A percentile compares a stretch with the other conserved stretches of the same genome.
Evolutionary conservation across 129 eudicot genomes (phyloP).

Genomic region (Lactuca sativa): DNA sequence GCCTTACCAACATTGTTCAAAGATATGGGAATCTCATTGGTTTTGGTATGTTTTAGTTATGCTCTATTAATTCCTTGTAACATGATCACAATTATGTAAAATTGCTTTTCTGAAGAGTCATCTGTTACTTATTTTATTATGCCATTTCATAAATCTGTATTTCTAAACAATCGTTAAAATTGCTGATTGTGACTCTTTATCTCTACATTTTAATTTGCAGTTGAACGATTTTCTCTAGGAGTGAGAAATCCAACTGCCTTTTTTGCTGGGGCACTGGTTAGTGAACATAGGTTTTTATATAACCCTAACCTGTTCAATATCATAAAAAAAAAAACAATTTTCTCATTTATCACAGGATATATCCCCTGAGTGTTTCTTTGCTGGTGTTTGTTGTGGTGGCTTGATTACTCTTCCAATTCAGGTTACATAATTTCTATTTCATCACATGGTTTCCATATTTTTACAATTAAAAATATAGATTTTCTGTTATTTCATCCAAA

Average conservation of each 20-base stretch:
- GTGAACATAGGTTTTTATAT: constrained; percentile 22
- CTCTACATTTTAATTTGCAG: constrained; percentile 49
- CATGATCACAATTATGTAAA: too few relatives aligned
- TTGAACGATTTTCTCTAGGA: constrained; percentile 93
- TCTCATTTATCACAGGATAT: constrained; percentile 55
- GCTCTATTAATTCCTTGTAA: background rate
- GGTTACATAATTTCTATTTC: constrained; percentile 41
- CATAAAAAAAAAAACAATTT: constrained; percentile 10
- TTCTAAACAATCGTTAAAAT: background rate
- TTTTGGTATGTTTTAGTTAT: constrained; percentile 55
- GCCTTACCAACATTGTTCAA: constrained; percentile 50
- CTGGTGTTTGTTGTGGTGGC: constrained; percentile 97
- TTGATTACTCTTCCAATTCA: constrained; percentile 82
- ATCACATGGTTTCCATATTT: constrained; percentile 6
- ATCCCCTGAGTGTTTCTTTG: constrained; percentile 89
- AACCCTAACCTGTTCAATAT: background rate
- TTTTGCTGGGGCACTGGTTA: constrained; percentile 94
- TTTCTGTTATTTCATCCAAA: constrained; percentile 14
- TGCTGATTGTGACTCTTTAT: constrained; percentile 11
- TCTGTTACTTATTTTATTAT: too few relatives aligned
- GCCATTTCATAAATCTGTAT: too few relatives aligned
- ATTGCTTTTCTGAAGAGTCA: too few relatives aligned
- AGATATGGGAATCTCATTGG: constrained; percentile 84
- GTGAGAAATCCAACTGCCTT: constrained; percentile 96
- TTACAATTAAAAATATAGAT: background rate